phyloP scores from a whole-genome alignment of 2,329 filamentous ascomycete genomes.

The Talaromyces verruculosus region DNA sequence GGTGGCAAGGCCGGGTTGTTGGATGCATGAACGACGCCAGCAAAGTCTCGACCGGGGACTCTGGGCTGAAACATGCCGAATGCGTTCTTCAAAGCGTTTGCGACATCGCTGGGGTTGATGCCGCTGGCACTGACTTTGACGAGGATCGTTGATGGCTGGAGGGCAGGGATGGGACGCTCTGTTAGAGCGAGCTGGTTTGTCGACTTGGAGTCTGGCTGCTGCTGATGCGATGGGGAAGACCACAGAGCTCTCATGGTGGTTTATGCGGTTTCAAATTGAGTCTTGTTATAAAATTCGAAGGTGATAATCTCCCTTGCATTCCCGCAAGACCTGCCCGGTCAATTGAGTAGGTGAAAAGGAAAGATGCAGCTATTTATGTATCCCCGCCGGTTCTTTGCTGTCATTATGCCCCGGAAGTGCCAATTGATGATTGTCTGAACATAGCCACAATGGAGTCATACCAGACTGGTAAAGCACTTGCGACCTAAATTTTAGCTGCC shows the following conservation, averaged over 20 bases:
- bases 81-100: neutral
- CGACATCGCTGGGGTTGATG: slow-evolving; percentile 5
- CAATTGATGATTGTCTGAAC: neutral
- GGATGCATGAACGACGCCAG: slow-evolving; percentile 30
- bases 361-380: neutral
- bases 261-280: neutral
- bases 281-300: neutral
- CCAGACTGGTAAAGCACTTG: neutral
- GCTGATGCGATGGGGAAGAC: neutral
- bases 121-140: slow-evolving; percentile 1
- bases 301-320: neutral
- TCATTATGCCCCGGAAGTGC: neutral
- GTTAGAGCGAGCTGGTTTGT: neutral
- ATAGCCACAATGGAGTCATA: neutral
- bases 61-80: slow-evolving; percentile 13
- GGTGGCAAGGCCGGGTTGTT: slow-evolving; percentile 24
- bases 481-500: neutral
- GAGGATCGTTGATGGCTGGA: neutral
- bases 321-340: neutral
- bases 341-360: neutral
- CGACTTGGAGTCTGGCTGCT: neutral
- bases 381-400: neutral
- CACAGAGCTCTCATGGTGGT: slow-evolving; percentile 2
- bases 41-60: slow-evolving; percentile 36
- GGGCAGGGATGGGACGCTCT: neutral